Conservation (phyloP, 805 yeast genomes). For the Phaffomyces thermotolerans region DNA sequence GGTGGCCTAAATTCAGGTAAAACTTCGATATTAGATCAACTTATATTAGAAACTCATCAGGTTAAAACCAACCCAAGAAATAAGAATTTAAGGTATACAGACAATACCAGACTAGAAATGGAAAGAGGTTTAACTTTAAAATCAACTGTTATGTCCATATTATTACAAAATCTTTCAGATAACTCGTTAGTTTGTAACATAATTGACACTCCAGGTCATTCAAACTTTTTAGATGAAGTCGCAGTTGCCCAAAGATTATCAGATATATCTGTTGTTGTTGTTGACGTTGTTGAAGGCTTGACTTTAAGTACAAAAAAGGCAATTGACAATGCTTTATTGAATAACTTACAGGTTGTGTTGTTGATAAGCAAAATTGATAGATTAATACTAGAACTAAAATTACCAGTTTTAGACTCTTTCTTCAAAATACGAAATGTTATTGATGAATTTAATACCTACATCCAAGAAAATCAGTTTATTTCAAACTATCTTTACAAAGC, state of each 20-base stretch:
- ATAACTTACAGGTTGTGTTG: slow-evolving; percentile 46
- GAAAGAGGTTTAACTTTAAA: slow-evolving; percentile 66
- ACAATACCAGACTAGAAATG: slow-evolving; percentile 60
- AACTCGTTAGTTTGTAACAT: slow-evolving; percentile 56
- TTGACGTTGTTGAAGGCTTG: slow-evolving; percentile 86
- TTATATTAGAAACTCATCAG: slow-evolving; percentile 61
- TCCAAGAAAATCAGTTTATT: slow-evolving; percentile 30
- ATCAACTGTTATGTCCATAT: slow-evolving; percentile 51
- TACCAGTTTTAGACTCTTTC: slow-evolving; percentile 71
- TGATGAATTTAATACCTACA: slow-evolving; percentile 54
- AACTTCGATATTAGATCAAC: slow-evolving; percentile 64
- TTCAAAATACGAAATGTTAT: slow-evolving; percentile 55
- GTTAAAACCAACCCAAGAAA: slow-evolving; percentile 40
- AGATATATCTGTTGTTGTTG: slow-evolving; percentile 62
- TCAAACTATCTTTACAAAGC: slow-evolving; percentile 21
- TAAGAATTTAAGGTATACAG: slow-evolving; percentile 71
- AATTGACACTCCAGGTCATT: slow-evolving; percentile 90
- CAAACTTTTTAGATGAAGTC: slow-evolving; percentile 72
- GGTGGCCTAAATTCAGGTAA: slow-evolving; percentile 86
- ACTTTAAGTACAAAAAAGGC: slow-evolving; percentile 47
- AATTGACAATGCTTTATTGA: slow-evolving; percentile 44
- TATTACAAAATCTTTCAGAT: slow-evolving; percentile 45
- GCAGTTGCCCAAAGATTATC: slow-evolving; percentile 47
- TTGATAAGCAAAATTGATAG: slow-evolving; percentile 81
- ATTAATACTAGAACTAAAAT: slow-evolving; percentile 66